phyloP scores from a whole-genome alignment of 2,329 filamentous ascomycete genomes.

The Phialophora tarda region DNA sequence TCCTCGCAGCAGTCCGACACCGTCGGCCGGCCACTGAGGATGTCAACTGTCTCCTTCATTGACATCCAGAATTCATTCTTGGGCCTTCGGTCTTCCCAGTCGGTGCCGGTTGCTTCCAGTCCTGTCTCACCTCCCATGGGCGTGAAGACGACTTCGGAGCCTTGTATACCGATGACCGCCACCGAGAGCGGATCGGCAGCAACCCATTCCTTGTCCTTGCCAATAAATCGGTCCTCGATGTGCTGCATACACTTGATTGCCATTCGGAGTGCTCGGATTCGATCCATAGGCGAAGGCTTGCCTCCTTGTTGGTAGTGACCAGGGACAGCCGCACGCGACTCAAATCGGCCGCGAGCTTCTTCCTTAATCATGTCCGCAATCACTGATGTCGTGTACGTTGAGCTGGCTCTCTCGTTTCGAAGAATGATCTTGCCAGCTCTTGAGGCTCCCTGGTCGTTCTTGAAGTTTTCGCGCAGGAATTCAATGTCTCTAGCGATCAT shows the following conservation, averaged over 20 bases:
- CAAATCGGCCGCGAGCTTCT: slow-evolving; percentile 89
- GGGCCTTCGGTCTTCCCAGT: slow-evolving; percentile 89
- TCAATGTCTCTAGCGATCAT: slow-evolving; percentile 92
- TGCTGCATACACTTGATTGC: slow-evolving; percentile 95
- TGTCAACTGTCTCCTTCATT: slow-evolving; percentile 81
- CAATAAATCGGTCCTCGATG: slow-evolving; percentile 73
- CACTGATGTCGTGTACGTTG: slow-evolving; percentile 87
- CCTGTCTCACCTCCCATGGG: slow-evolving; percentile 67
- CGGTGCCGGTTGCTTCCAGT: slow-evolving; percentile 83
- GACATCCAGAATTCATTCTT: slow-evolving; percentile 83
- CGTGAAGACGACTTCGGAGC: slow-evolving; percentile 85
- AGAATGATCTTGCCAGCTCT: slow-evolving; percentile 92
- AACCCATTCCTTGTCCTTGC: slow-evolving; percentile 69
- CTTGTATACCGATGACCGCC: slow-evolving; percentile 88
- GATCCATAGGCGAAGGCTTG: slow-evolving; percentile 93
- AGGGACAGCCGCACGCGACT: slow-evolving; percentile 87
- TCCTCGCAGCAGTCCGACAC: slow-evolving; percentile 40
- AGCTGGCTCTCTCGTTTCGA: slow-evolving; percentile 93
- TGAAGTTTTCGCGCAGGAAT: slow-evolving; percentile 84
- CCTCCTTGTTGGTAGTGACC: slow-evolving; percentile 95
- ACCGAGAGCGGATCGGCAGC: slow-evolving; percentile 74
- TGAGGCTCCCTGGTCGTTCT: slow-evolving; percentile 81
- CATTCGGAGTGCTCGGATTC: slow-evolving; percentile 86
- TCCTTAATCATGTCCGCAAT: slow-evolving; percentile 96
- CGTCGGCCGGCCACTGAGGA: slow-evolving; percentile 73